Percentiles rank a stretch among this genome's conserved stretches.
These are phyloP conservation scores for Boletus bicolor DNA, from an alignment of 768 basidiomycete genomes.

Conservation along the genomic window DNA sequence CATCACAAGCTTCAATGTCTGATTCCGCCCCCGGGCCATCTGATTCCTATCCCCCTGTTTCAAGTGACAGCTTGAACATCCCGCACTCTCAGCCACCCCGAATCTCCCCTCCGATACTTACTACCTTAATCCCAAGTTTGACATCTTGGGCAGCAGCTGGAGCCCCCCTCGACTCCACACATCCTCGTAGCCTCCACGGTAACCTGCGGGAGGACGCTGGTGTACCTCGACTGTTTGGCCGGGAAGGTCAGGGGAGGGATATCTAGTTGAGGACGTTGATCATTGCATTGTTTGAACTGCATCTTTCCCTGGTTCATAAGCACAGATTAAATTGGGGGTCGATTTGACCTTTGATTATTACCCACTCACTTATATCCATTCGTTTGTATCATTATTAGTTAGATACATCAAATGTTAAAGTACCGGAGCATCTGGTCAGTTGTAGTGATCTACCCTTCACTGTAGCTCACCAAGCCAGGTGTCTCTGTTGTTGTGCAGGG, in stretches of 20 bases:
- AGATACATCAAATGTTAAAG: background rate
- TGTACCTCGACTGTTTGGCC: slow-evolving; percentile 25
- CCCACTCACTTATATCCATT: background rate
- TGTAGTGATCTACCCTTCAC: too few species aligned
- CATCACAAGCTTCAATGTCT: slow-evolving; percentile 9
- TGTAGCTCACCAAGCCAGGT: too few species aligned
- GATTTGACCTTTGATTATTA: background rate
- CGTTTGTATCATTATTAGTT: slow-evolving; percentile 16
- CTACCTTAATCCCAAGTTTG: slow-evolving; percentile 32
- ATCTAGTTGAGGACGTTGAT: slow-evolving; percentile 14
- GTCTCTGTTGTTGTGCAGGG: too few species aligned
- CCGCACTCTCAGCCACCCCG: slow-evolving; percentile 22
- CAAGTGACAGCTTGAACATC: slow-evolving; percentile 4
- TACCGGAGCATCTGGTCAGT: background rate
- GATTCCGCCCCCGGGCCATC: slow-evolving; percentile 4
- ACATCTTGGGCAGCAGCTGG: slow-evolving; percentile 35
- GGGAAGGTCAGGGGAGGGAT: slow-evolving; percentile 26
- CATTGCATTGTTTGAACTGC: background rate
- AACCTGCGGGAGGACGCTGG: slow-evolving; percentile 19
- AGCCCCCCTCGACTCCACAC: slow-evolving; percentile 17
- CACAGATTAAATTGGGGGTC: background rate
- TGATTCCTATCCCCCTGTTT: background rate
- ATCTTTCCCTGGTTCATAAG: background rate
- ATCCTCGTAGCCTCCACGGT: slow-evolving; percentile 5
- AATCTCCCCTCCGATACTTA: slow-evolving; percentile 20